Evolutionary conservation across 1,284 basidiomycete genomes (phyloP).

Genomic region (Microbotryum intermedium): DNA sequence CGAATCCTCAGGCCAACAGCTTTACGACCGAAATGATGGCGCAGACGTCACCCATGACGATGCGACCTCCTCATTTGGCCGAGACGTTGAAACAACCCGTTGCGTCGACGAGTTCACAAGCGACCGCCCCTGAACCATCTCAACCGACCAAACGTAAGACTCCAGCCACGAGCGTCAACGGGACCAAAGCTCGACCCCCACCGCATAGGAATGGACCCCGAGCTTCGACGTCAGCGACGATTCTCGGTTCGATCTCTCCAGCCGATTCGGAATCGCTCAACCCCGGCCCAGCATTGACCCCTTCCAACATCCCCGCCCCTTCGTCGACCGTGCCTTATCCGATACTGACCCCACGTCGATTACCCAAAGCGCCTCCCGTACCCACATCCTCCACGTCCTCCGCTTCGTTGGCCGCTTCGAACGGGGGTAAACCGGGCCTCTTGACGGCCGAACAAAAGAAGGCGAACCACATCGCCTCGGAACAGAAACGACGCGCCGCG

Average conservation of each 20-base stretch:
- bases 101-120: not conserved
- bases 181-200: not conserved
- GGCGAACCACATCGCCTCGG: conserved; percentile 86
- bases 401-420: not conserved
- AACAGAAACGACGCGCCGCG: conserved; percentile 80
- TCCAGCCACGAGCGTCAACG: not conserved
- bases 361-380: not conserved
- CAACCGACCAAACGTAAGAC: conserved; percentile 1
- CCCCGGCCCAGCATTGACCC: conserved; percentile 5
- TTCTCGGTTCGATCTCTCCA: not conserved
- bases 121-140: not conserved
- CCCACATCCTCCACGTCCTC: not conserved
- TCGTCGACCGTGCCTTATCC: not conserved
- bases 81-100: too few relatives aligned
- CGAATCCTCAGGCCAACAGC: too few relatives aligned
- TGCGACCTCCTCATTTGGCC: too few relatives aligned
- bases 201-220: not conserved
- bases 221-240: not conserved
- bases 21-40: too few relatives aligned
- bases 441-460: conserved; percentile 78
- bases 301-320: conserved; percentile 11
- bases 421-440: conserved; percentile 37
- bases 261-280: not conserved
- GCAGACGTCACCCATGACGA: too few relatives aligned
- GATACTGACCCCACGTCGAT: not conserved